Base-by-base conservation (phyloP, 768 basidiomycete genomes). In the Butyriboletus loyo region DNA sequence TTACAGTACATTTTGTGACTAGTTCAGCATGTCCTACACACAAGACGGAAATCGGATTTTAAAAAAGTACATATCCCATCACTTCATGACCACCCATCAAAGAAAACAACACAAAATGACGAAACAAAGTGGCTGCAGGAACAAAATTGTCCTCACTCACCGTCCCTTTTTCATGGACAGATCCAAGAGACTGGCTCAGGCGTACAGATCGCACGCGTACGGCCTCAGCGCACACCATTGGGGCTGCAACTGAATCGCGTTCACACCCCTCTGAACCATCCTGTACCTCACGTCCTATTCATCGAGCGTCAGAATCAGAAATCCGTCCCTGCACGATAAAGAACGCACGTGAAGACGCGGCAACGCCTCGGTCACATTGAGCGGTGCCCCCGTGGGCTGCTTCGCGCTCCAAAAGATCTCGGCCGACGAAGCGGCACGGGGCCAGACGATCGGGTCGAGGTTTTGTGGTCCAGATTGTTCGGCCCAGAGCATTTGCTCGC, bases 211-310 rank as follows among this genome's bases (percentile, higher is more conserved):
- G 49, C 80, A 82, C 1, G 54, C 66, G 35, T 74, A 60, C 0
- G 80, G 78, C 31, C 81, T 66, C 15, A 83, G 57, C 11, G 78
- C 81, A 67, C 81, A 84, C 75, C 77, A 83, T 25, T 77, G 65
- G 0, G 83, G 83, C 62, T 83, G 83, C n/a, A 84, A 62, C 1
- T 71, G 60, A 32, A 72, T 72, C n/a, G 82, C 77, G 0, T 60
- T 56, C 21, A 83, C 57, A 2, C 83, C 81, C 15, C 78, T 65
- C 46, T 72, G 68, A 7, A 81, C 77, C 68, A 81, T 74, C 19
- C 80, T 68, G 52, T 77, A 77, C 37, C 73, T 60, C 35, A 78
- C 28, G 52, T 83, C 81, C 68, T 68, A 35, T 46, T 17, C 28
- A 7, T 25, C 14, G 17, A 36, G 9, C 3, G n/a, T 50, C 27